phyloP scores from a whole-genome alignment of 305 asterid species.

The Fraxinus albicans region DNA sequence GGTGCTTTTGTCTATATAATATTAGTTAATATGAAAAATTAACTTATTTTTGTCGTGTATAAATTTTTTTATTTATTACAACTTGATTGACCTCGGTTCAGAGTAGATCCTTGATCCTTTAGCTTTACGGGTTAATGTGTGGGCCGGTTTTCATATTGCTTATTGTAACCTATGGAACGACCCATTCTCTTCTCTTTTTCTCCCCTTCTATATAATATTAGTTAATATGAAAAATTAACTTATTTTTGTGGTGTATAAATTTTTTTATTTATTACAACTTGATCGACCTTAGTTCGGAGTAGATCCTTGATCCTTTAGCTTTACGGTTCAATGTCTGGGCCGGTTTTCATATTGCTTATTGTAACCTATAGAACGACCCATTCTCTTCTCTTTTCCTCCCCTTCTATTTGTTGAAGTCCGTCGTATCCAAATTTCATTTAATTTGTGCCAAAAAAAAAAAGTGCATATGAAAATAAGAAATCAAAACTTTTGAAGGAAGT shows the following conservation, averaged over 20 bases:
- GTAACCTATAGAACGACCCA: neutral
- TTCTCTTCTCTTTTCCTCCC: neutral
- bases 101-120: neutral
- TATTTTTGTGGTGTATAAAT: neutral
- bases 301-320: neutral
- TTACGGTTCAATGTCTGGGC: neutral
- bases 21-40: neutral
- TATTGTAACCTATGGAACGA: neutral
- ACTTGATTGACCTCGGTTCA: neutral
- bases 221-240: neutral
- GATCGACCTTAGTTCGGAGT: neutral
- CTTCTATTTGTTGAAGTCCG: neutral
- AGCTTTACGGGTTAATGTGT: neutral
- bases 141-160: neutral
- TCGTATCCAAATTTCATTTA: neutral
- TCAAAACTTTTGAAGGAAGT: neutral
- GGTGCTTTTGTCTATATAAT: neutral
- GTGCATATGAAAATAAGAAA: neutral
- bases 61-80: neutral
- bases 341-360: neutral
- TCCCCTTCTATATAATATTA: neutral
- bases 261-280: neutral
- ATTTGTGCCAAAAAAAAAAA: neutral
- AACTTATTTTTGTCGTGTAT: neutral
- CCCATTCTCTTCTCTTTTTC: neutral